These are phyloP conservation scores for Gaeumannomyces tritici DNA, from an alignment of 2,329 filamentous ascomycete genomes.

Conservation along the genomic window DNA sequence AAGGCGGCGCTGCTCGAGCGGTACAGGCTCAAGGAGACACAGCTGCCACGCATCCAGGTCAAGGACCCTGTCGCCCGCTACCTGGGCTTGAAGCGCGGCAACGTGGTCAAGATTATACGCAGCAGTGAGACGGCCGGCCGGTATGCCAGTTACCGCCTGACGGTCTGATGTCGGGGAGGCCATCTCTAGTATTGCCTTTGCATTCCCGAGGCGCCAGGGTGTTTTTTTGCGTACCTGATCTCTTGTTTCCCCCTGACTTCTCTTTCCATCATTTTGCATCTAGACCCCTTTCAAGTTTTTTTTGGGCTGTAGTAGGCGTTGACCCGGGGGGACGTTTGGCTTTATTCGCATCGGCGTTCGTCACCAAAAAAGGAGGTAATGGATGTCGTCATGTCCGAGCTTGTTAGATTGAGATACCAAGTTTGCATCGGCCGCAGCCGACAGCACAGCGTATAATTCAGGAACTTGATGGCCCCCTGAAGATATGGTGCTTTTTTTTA, in stretches of 20 bases:
- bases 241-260: neutral
- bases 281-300: too few relatives aligned
- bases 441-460: too few relatives aligned
- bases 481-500: too few relatives aligned
- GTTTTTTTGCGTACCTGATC: neutral
- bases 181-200: neutral
- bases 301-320: slow-evolving; percentile 3
- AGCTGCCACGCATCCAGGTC: slow-evolving; percentile 83
- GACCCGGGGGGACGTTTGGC: neutral
- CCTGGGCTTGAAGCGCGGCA: slow-evolving; percentile 77
- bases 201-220: too few relatives aligned
- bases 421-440: neutral
- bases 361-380: neutral
- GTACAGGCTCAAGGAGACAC: slow-evolving; percentile 94
- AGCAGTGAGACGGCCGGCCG: slow-evolving; percentile 91
- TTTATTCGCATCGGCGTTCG: neutral
- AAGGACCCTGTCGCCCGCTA: slow-evolving; percentile 91
- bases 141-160: slow-evolving; percentile 86
- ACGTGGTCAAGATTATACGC: slow-evolving; percentile 97
- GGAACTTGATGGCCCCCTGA: too few relatives aligned
- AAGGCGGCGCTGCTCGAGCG: slow-evolving; percentile 76
- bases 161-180: slow-evolving; percentile 35
- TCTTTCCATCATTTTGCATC: too few relatives aligned
- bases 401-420: neutral
- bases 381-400: neutral